Evolutionary conservation across 441 rosid species (phyloP).

Genomic region (Omphalea diandra): DNA sequence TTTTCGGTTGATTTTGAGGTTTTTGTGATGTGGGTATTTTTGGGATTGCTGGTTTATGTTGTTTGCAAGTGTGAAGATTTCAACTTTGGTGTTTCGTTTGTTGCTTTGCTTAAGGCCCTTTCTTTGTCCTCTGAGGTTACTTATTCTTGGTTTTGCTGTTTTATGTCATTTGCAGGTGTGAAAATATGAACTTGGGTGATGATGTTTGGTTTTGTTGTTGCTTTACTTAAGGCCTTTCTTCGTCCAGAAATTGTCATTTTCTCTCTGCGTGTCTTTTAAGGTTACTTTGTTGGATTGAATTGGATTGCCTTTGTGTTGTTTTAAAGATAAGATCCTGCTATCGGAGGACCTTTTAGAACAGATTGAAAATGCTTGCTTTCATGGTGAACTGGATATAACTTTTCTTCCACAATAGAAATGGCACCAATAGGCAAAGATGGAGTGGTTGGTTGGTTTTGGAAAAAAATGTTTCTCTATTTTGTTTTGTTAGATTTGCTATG

Average conservation of each 20-base stretch:
- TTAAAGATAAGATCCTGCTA: too few species aligned
- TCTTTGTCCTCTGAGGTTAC: slow-evolving; percentile 17
- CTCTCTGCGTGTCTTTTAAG: background rate
- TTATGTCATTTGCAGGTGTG: background rate
- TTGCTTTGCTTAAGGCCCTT: too few species aligned
- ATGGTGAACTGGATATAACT: background rate
- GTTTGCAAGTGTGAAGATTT: too few species aligned
- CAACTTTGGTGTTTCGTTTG: too few species aligned
- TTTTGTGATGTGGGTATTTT: too few species aligned
- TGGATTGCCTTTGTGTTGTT: too few species aligned
- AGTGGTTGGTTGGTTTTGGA: background rate
- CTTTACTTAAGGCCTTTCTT: background rate
- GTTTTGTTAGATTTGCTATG: background rate
- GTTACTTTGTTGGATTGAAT: background rate
- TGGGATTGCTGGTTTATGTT: too few species aligned
- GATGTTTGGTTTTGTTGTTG: background rate
- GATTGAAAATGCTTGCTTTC: background rate
- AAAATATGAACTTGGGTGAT: background rate
- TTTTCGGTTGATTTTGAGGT: too few species aligned
- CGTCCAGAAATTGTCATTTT: background rate
- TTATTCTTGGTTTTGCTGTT: background rate
- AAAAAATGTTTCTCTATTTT: background rate
- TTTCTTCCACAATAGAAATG: background rate
- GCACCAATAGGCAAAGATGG: background rate
- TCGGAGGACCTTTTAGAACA: background rate